Base-by-base conservation (phyloP, 1,284 basidiomycete species). In the Pholiota adiposa region DNA sequence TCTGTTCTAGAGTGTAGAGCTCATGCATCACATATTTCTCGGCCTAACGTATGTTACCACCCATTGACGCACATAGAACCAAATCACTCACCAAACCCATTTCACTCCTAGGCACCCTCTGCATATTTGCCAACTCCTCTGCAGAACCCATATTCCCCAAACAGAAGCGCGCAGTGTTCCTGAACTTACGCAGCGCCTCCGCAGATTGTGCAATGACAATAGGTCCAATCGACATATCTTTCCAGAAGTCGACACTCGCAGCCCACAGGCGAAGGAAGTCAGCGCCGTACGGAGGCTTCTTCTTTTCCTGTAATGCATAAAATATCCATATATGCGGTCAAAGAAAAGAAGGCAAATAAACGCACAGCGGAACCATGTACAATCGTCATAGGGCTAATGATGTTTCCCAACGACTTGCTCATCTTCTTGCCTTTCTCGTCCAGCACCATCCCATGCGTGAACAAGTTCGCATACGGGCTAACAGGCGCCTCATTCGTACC, bases 401-500 rank as follows among this genome's bases (percentile, higher is more conserved):
- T 89, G 69, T 99, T 99, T 3, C 97, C 97, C 16, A 93, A 73
- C 1, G 93, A 96, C 79, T 99, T 99, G 85, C 95, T 97, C 97
- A 99, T 99, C 78, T 99, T 99, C 76, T 89, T 88, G 4, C 96
- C 96, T 14, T 84, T 76, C 71, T 93, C 88, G 70, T 99, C 97
- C 4, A 98, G 84, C 2, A 98, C 94, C 86, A 99, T 98, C 0
- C 97, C 97, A 72, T 99, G 97, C 0, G 97, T 98, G 62, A 98
- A 90, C 46, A 99, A 77, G 11, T 87, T 83, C 36, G 82, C 81
- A 72, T 96, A 98, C 2, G 96, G 96, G 60, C 83, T 84, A n/a
- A 63, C 67, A 43, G 67, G 70, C 7, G 70, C 73, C 40, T 70
- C 67, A 1, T 67, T 65, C 0, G 72, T 70, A 4, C 70, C 64